A percentile compares a stretch with the other conserved stretches of the same genome.
phyloP scores from a whole-genome alignment of 345 rosid species.

The Lagerstroemia speciosa region DNA sequence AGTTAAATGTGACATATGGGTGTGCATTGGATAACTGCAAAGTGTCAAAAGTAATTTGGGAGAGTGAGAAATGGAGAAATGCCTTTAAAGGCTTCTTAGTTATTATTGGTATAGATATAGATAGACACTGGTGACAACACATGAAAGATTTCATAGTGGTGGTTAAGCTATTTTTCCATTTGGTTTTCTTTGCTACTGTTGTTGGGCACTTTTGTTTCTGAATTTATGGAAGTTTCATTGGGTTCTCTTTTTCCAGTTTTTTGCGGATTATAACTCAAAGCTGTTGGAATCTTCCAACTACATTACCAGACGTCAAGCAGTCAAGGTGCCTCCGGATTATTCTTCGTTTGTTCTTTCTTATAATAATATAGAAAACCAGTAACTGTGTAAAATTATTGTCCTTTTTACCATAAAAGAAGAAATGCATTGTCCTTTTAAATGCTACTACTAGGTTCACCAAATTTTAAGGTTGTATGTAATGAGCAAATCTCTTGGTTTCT shows the following conservation, averaged over 20 bases:
- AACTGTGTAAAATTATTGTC: neutral
- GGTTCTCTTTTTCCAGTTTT: slow-evolving; percentile 50
- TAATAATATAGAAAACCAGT: neutral
- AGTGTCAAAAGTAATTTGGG: neutral
- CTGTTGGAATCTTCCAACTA: slow-evolving; percentile 86
- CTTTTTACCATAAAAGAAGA: neutral
- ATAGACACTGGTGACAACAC: neutral
- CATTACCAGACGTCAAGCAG: slow-evolving; percentile 92
- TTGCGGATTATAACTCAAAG: slow-evolving; percentile 78
- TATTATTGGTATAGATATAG: neutral
- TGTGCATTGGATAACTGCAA: neutral
- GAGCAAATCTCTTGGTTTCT: neutral
- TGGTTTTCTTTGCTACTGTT: neutral
- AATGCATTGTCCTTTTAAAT: neutral
- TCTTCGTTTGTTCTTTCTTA: neutral
- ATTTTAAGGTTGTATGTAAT: neutral
- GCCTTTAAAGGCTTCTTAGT: no score
- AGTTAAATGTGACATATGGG: neutral
- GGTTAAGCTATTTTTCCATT: neutral
- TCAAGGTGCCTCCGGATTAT: slow-evolving; percentile 47
- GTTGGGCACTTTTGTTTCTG: neutral
- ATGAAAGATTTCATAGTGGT: neutral
- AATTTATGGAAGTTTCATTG: neutral
- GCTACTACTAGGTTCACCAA: neutral
- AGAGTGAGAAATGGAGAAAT: neutral